Percentiles rank a stretch among this genome's conserved stretches.
phyloP scores from a whole-genome alignment of 345 rosid genomes.

The Jatropha curcas region DNA sequence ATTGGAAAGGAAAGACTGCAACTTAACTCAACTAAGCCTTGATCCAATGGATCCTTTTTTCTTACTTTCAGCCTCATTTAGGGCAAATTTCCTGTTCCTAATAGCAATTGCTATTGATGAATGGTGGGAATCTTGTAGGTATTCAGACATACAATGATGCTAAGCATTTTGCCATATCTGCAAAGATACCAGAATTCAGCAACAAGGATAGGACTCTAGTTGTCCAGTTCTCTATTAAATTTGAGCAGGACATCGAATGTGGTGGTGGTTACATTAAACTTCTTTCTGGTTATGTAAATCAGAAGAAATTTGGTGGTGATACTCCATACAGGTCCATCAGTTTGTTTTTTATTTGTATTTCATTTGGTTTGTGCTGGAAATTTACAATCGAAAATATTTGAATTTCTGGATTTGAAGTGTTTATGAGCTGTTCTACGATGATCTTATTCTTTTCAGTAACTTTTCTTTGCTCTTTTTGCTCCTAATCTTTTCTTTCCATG shows the following conservation, averaged over 20 bases:
- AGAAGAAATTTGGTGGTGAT: slow-evolving; percentile 98
- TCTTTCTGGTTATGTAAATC: slow-evolving; percentile 90
- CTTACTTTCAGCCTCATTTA: not conserved
- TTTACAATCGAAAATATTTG: too few relatives aligned
- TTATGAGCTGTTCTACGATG: not conserved
- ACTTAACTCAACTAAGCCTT: not conserved
- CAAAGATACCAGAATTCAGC: slow-evolving; percentile 86
- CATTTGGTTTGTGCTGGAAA: not conserved
- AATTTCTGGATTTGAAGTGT: not conserved
- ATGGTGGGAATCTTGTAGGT: slow-evolving; percentile 43
- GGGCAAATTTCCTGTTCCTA: not conserved
- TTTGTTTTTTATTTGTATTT: not conserved
- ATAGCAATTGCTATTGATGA: not conserved
- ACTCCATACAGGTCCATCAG: slow-evolving; percentile 82
- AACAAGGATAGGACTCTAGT: slow-evolving; percentile 85
- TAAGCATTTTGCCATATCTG: slow-evolving; percentile 80
- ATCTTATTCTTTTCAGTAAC: too few relatives aligned
- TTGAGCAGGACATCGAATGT: slow-evolving; percentile 94
- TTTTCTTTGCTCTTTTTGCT: too few relatives aligned
- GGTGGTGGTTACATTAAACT: slow-evolving; percentile 98
- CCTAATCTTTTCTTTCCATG: too few relatives aligned
- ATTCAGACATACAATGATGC: slow-evolving; percentile 88
- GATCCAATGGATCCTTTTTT: not conserved
- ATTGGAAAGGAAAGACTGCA: not conserved
- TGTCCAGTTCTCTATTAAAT: slow-evolving; percentile 76